Evolutionary conservation across 306 rosid genomes (phyloP), one percentile per base, ranked within the genome.

Genomic region (Sechiopsis laciniata): DNA sequence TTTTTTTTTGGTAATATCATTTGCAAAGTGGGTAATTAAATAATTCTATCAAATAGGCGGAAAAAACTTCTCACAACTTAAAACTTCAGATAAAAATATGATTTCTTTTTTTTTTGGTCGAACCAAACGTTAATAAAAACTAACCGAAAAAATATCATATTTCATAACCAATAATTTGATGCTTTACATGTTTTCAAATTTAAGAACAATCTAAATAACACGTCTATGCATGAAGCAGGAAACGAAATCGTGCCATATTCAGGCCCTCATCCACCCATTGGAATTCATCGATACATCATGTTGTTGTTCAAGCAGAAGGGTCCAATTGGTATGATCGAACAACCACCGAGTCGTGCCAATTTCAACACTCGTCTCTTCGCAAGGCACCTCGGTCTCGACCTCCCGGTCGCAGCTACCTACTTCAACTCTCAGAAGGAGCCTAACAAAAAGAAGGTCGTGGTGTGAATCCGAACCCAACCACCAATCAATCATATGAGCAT

Each of bases 341-440:
- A 90, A 68, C 97, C 96, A 1, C 26, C 82, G 0, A 57, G 75
- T 1, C 81, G 98, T 0, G 87, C 88, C 0, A 84, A 86, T 16
- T 94, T 94, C 78, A 94, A 80, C 84, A 94, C 97, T 5, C 94
- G 98, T 24, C 72, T 62, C n/a, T 94, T 94, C 2, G 85, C 95
- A 0, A 73, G 80, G 14, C 88, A 83, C 45, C 72, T 87, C 8
- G 82, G 89, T 13, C 82, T 94, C 10, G 98, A 93, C 1, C 84
- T 90, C 54, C 96, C 97, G 0, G 89, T 86, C 5, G 92, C 97
- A 1, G 90, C 97, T 0, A 89, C 88, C 24, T 94, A 90, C 75
- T 94, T 90, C 88, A 94, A 94, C 76, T 61, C 90, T 1, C 96
- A 94, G 74, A 94, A 89, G 77, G 96, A 94, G 48, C 97, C 98